Percentiles rank a stretch among this genome's conserved stretches.
These are phyloP conservation scores for Saccharomyces hybrid DNA, from an alignment of 1,139 yeast species.

Conservation along the genomic window DNA sequence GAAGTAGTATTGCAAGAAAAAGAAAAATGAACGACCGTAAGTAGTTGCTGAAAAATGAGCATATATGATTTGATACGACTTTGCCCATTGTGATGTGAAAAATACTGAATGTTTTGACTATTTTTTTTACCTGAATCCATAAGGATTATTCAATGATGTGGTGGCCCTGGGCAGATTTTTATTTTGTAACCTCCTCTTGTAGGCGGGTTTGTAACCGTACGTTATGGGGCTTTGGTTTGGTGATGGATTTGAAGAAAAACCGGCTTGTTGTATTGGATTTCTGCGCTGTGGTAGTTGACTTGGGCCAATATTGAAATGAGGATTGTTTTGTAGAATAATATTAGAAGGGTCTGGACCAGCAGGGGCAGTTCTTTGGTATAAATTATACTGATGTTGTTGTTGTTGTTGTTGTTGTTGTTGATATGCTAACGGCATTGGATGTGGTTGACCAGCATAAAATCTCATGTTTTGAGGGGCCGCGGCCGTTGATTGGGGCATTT, in stretches of 20 bases:
- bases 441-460: slow-evolving; percentile 4
- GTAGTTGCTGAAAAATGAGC: not conserved
- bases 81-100: not conserved
- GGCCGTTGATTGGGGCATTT: not conserved
- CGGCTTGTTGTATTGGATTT: slow-evolving; percentile 1
- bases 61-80: not conserved
- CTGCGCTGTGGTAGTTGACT: slow-evolving; percentile 4
- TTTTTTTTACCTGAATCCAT: slow-evolving; percentile 17
- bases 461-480: slow-evolving; percentile 1
- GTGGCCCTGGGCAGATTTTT: slow-evolving; percentile 29
- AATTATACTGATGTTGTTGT: slow-evolving; percentile 4
- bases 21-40: not conserved
- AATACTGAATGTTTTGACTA: not conserved
- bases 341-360: slow-evolving; percentile 40
- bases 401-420: slow-evolving; percentile 7
- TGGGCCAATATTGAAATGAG: slow-evolving; percentile 38
- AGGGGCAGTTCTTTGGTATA: slow-evolving; percentile 4
- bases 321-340: slow-evolving; percentile 43
- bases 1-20: not conserved
- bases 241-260: slow-evolving; percentile 9
- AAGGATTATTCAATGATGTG: slow-evolving; percentile 10
- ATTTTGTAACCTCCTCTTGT: slow-evolving; percentile 32
- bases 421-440: slow-evolving; percentile 3
- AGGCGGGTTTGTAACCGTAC: slow-evolving; percentile 34
- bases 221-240: slow-evolving; percentile 12